A percentile compares a stretch with the other conserved stretches of the same genome.
Conservation (phyloP, 768 basidiomycete species). For the Termitomyces sp. region DNA sequence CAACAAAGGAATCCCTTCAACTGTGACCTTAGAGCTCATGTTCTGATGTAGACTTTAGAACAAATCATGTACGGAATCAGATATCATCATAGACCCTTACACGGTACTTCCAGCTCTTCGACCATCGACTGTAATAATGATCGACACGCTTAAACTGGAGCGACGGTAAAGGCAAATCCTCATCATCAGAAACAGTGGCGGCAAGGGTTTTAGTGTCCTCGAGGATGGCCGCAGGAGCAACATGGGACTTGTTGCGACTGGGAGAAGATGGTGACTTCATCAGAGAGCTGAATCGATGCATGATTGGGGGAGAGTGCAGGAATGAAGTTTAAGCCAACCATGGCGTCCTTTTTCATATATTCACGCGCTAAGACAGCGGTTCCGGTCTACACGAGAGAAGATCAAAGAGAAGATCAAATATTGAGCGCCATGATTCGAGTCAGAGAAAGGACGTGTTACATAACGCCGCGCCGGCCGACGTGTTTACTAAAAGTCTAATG, state of each 20-base stretch:
- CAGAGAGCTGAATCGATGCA: constrained; percentile 17
- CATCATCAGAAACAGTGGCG: constrained; percentile 29
- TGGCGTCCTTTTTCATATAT: background rate
- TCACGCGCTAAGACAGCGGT: background rate
- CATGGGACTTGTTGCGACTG: background rate
- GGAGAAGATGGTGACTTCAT: constrained; percentile 4
- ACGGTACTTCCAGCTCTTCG: constrained; percentile 53
- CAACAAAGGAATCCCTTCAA: constrained; percentile 42
- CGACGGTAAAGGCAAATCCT: constrained; percentile 36
- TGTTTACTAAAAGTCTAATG: background rate
- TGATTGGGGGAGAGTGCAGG: constrained; percentile 6
- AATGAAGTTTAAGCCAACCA: background rate
- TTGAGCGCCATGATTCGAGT: background rate
- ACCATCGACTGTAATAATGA: constrained; percentile 55
- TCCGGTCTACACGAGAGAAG: background rate
- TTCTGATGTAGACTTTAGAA: constrained; percentile 29
- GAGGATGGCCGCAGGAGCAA: background rate
- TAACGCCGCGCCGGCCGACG: background rate
- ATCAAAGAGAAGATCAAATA: background rate
- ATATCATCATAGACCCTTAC: constrained; percentile 20
- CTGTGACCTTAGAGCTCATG: constrained; percentile 48
- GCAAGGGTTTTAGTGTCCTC: constrained; percentile 30
- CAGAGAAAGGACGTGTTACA: background rate
- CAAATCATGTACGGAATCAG: background rate
- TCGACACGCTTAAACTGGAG: constrained; percentile 61